Base-by-base conservation (phyloP, 768 basidiomycete genomes). In the Omphalotus guepiniiformis region DNA sequence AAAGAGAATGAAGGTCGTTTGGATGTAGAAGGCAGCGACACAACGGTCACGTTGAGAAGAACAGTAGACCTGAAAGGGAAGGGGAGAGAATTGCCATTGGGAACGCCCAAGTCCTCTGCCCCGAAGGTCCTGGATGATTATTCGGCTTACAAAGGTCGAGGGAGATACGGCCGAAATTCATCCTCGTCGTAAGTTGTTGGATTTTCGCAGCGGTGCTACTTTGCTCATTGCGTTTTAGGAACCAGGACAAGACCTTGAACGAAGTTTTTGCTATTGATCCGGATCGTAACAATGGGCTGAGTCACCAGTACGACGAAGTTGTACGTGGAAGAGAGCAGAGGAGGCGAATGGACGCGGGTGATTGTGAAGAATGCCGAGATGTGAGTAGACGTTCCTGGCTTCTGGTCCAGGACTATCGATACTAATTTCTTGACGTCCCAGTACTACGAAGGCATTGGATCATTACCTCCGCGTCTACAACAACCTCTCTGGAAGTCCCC, bases 331-430 rank as follows among this genome's bases (percentile, higher is more conserved):
- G 75, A 55, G 76, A 77, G 15, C 77, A 79, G 27, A 71, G 93
- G 26, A 73, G 72, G 54, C 67, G 69, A 42, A 74, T 95, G 73
- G 73, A 85, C 41, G 93, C 77, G 3, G 80, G 74, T 2, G 88
- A 91, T 52, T 95, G 91, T 60, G 87, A 88, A 53, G 85, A 83
- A 50, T 95, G 93, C 61, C 78, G 71, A 32, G 84, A 83, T 40
- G 92, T 90, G 57, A 49, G n/a, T n/a, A n/a, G n/a, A n/a, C n/a
- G n/a, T n/a, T n/a, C n/a, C 78, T 57, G 13, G 2, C 4, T 16
- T 39, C 65, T 35, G 32, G 18, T 28, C 35, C 35, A 23, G 18
- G 25, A 19, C 53, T 30, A 18, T 27, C 49, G 23, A 30, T 27
- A 23, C 30, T 46, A 19, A 43, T 22, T 49, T 28, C 18, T 26